These are phyloP conservation scores for Solanum pinnatisectum DNA, from an alignment of 257 asterid genomes.

Conservation along the genomic window DNA sequence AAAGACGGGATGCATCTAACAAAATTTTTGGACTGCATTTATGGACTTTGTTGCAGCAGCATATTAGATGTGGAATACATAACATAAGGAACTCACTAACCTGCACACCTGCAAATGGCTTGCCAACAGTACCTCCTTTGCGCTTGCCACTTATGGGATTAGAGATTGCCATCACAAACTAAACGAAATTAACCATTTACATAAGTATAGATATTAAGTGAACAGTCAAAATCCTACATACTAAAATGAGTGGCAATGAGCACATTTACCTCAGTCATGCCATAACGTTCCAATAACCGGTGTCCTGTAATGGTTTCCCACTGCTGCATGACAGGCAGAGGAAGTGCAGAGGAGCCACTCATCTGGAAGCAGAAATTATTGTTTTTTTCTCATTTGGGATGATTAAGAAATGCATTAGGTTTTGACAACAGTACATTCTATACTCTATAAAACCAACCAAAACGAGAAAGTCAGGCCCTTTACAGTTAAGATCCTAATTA, in stretches of 20 bases:
- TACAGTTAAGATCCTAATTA: neutral
- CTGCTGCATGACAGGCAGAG: slow-evolving; percentile 91
- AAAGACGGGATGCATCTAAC: neutral
- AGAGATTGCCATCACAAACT: slow-evolving; percentile 96
- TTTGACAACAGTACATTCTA: neutral
- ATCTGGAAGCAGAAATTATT: slow-evolving; percentile 33
- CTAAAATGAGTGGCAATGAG: neutral
- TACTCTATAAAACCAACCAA: neutral
- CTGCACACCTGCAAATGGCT: slow-evolving; percentile 88
- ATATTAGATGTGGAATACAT: neutral
- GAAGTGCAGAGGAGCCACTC: slow-evolving; percentile 99
- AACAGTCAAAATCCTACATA: neutral
- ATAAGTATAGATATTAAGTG: neutral
- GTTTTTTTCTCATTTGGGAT: neutral
- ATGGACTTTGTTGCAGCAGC: neutral
- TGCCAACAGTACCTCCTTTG: slow-evolving; percentile 95
- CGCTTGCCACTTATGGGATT: slow-evolving; percentile 76
- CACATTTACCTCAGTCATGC: slow-evolving; percentile 87
- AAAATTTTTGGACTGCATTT: neutral
- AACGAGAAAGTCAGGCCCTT: neutral
- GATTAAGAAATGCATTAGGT: neutral
- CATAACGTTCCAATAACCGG: slow-evolving; percentile 79
- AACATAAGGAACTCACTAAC: slow-evolving; percentile 27
- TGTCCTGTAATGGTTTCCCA: slow-evolving; percentile 95
- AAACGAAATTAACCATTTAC: slow-evolving; percentile 4